Evolutionary conservation across 1,284 basidiomycete genomes (phyloP), one percentile per base, ranked within the genome.

Genomic region (Malassezia arunalokei): DNA sequence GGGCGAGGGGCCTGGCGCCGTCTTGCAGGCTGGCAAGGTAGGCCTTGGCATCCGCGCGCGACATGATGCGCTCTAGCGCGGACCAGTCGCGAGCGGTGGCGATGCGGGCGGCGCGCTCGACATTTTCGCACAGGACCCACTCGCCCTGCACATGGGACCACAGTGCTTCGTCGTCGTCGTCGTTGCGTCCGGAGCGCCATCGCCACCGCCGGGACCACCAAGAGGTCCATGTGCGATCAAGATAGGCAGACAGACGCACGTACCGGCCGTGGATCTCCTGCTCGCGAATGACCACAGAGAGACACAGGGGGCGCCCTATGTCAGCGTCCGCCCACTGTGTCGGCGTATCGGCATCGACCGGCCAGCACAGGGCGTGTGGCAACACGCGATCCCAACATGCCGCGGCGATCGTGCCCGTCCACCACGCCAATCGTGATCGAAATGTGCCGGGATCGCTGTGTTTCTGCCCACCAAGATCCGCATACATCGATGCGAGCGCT

Each of bases 401-500:
- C 11, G 78, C 78, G 57, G 83, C 80, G 3, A 95, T 75, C 0
- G 83, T 82, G 35, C 75, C 75, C 37, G 79, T 79, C 90, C 91
- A 95, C 88, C 88, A 94, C 53, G 84, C 81, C 32, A 90, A 76
- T 66, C 85, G 87, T 12, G 86, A 80, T 35, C 81, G 76, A 73
- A 83, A 95, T 3, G 87, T 83, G 3, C 83, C 79, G 0, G 87
- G 84, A 71, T 95, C 92, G 1, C 87, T 84, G 30, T 80, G 76
- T 61, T 84, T 85, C 75, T 91, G 87, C 6, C 82, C 78, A 0
- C 86, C 82, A 50, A 92, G 82, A 66, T 91, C 87, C 3, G 89
- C 83, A 74, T 91, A 95, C 12, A 95, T 78, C 0, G 88, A 82
- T 60, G 85, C 83, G 0, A 94, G 77, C 8, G 60, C 3, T 57